These are phyloP conservation scores for Microsporum audouinii DNA, from an alignment of 2,329 filamentous ascomycete genomes.

Conservation along the genomic window DNA sequence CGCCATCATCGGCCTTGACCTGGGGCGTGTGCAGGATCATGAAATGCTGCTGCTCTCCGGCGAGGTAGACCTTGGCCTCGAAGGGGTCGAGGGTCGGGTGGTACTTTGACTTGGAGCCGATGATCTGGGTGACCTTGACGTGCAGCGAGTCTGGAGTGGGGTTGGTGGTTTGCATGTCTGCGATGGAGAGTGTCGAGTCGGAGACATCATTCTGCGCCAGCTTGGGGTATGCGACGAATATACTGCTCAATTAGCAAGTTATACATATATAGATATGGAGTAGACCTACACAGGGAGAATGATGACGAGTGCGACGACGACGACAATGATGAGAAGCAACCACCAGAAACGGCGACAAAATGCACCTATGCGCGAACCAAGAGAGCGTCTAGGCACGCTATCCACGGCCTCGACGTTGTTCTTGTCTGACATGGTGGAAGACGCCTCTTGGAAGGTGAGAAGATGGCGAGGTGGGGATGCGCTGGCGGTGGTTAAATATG, in stretches of 20 bases:
- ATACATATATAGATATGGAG: not conserved
- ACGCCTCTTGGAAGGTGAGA: not conserved
- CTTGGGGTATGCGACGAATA: slow-evolving; percentile 49
- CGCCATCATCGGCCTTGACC: slow-evolving; percentile 34
- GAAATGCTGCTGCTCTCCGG: slow-evolving; percentile 33
- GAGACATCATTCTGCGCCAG: slow-evolving; percentile 47
- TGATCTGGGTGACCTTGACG: slow-evolving; percentile 38
- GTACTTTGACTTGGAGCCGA: slow-evolving; percentile 39
- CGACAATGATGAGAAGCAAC: slow-evolving; percentile 41
- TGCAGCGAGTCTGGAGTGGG: slow-evolving; percentile 40
- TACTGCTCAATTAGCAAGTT: slow-evolving; percentile 24
- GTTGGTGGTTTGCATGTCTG: slow-evolving; percentile 40
- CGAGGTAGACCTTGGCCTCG: slow-evolving; percentile 40
- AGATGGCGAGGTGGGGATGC: not conserved
- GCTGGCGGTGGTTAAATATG: no score
- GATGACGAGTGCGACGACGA: slow-evolving; percentile 42
- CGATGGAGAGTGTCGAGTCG: slow-evolving; percentile 41
- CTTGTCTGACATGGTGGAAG: slow-evolving; percentile 10
- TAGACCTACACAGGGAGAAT: slow-evolving; percentile 43
- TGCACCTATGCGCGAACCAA: slow-evolving; percentile 20
- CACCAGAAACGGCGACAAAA: slow-evolving; percentile 43
- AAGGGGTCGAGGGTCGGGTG: slow-evolving; percentile 47
- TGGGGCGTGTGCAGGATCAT: slow-evolving; percentile 37
- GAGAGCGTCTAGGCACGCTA: slow-evolving; percentile 17
- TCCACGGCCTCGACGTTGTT: slow-evolving; percentile 5